Evolutionary conservation across 768 basidiomycete genomes (phyloP).

Genomic region (Clitopilus hobsonii): DNA sequence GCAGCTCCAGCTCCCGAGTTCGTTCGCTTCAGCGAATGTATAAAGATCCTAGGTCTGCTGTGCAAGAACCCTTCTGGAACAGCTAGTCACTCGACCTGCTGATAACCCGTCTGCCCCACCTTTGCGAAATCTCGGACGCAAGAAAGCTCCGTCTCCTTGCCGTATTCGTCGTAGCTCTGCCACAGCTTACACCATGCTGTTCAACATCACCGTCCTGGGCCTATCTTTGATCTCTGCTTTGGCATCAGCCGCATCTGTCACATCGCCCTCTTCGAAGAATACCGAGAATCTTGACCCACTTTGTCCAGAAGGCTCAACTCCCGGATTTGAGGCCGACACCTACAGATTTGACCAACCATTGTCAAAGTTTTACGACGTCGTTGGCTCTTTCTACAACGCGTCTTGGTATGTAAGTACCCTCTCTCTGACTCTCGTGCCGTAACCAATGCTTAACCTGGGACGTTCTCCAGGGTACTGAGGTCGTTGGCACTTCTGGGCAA

Average conservation of each 20-base stretch:
- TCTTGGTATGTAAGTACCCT: neutral
- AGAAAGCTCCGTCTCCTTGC: neutral
- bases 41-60: neutral
- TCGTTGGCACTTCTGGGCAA: neutral
- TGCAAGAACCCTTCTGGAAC: neutral
- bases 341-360: neutral
- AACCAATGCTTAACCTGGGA: neutral
- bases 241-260: neutral
- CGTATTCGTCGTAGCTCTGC: neutral
- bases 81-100: too few relatives aligned
- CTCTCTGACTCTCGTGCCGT: neutral
- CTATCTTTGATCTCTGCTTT: neutral
- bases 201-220: neutral
- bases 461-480: neutral
- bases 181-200: neutral
- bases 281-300: neutral
- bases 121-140: neutral
- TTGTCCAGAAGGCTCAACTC: neutral
- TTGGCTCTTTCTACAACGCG: neutral
- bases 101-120: neutral
- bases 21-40: neutral
- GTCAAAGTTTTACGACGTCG: neutral
- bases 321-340: neutral
- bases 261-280: neutral
- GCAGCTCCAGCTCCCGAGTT: neutral